Evolutionary conservation across 2,329 filamentous ascomycete genomes (phyloP).

Genomic region (Aciculosporium take): DNA sequence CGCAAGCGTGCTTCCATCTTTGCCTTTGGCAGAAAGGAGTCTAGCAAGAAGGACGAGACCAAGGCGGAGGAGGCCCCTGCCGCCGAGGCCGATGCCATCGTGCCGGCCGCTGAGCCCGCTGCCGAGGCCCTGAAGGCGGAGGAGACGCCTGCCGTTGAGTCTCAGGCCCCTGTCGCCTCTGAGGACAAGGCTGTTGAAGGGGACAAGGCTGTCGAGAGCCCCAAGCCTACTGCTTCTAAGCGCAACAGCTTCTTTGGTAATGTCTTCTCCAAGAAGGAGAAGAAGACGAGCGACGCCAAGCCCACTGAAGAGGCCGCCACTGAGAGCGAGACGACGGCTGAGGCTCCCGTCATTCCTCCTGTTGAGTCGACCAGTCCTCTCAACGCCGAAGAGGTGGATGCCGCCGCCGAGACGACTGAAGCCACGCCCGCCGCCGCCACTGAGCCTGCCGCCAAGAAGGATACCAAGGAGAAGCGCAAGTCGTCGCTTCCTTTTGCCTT

Average conservation of each 20-base stretch:
- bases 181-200: conserved; percentile 22
- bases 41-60: conserved; percentile 19
- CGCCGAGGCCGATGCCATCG: conserved; percentile 18
- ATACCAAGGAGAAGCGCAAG: conserved; percentile 67
- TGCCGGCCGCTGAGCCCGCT: conserved; percentile 22
- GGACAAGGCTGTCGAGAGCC: conserved; percentile 25
- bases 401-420: conserved; percentile 33
- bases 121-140: conserved; percentile 22
- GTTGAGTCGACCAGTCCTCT: conserved; percentile 43
- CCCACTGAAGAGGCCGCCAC: conserved; percentile 25
- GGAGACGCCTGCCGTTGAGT: conserved; percentile 22
- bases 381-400: conserved; percentile 41
- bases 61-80: conserved; percentile 20
- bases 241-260: conserved; percentile 42
- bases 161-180: conserved; percentile 14
- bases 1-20: conserved; percentile 54
- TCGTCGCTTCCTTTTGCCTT: conserved; percentile 63
- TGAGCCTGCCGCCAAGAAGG: conserved; percentile 44
- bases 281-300: conserved; percentile 42
- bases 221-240: conserved; percentile 36
- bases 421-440: conserved; percentile 29
- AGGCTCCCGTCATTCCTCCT: conserved; percentile 45
- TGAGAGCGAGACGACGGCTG: conserved; percentile 27
- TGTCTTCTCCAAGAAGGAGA: conserved; percentile 40
- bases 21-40: conserved; percentile 42